Percentiles rank a stretch among this genome's conserved stretches.
These are phyloP conservation scores for Pythium dissotocum DNA, from an alignment of 352 stramenopile species.

Conservation along the genomic window DNA sequence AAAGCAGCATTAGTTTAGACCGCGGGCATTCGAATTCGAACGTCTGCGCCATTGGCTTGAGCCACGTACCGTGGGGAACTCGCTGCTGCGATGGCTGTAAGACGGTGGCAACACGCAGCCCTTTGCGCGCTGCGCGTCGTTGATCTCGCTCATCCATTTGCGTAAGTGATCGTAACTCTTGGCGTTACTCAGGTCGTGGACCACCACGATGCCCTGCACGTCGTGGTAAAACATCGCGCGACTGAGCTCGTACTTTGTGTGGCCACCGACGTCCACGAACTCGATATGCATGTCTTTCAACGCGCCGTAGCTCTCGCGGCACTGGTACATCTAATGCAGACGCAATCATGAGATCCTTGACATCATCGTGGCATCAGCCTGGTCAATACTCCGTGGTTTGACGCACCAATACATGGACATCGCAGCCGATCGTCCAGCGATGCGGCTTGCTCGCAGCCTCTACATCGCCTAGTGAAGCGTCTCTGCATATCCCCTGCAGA, in stretches of 20 bases:
- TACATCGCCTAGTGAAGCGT: constrained; percentile 15
- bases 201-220: constrained; percentile 79
- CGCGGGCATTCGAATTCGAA: neutral
- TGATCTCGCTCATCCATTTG: constrained; percentile 47
- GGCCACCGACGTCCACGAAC: constrained; percentile 83
- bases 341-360: neutral
- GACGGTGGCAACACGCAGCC: constrained; percentile 52
- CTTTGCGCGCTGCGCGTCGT: constrained; percentile 44
- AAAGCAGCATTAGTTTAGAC: neutral
- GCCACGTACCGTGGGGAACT: constrained; percentile 41
- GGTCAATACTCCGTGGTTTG: neutral
- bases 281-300: constrained; percentile 71
- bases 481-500: constrained; percentile 57
- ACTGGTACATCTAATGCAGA: constrained; percentile 30
- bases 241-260: constrained; percentile 82
- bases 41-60: neutral
- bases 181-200: constrained; percentile 79
- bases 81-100: constrained; percentile 26
- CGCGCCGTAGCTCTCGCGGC: constrained; percentile 36
- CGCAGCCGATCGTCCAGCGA: constrained; percentile 82
- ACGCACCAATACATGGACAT: constrained; percentile 71
- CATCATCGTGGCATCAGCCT: neutral
- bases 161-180: constrained; percentile 74
- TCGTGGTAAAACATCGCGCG: constrained; percentile 81
- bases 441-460: constrained; percentile 22